Base-by-base conservation (phyloP, 176 grass and related monocot genomes). In the Avena sativa region DNA sequence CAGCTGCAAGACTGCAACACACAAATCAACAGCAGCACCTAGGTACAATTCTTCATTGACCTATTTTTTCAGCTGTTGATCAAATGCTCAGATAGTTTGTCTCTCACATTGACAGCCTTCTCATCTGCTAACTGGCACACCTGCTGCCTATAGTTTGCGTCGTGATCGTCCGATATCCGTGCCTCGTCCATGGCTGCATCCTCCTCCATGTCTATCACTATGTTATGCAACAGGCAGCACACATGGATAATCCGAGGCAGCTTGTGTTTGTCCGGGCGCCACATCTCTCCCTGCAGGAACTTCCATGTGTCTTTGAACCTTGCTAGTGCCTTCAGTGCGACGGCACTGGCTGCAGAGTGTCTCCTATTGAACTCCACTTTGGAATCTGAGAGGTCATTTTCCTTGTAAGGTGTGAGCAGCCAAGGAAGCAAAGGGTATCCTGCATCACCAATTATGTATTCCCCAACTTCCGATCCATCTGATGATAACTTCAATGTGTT, bases 231-330 rank as follows among this genome's bases (percentile, higher is more conserved):
- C 84, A 98, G 55, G 79, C 91, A 95, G 70, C 96, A 98, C 12
- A 95, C 93, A 10, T 95, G 91, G 71, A 95, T 95, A 92, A 98
- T 98, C 80, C 96, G 92, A 76, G 96, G 96, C 65, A 98, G 87
- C 74, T 75, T 86, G 23, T 98, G 96, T 76, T 94, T 98, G 81
- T 98, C 96, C 0, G 96, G 96, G 16, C 96, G 88, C 96, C 96
- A 98, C 96, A 98, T 98, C 82, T 94, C 96, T 13, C 96, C 96
- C 2, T 95, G 93, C 23, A 98, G 84, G 47, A 92, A 95, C 82
- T 90, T 90, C 96, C 96, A 98, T 76, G 89, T 98, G 38, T 91
- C 88, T 76, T 98, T 98, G 88, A 98, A 95, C 48, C 83, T 89
- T 3, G 92, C 78, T 70, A 98, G 65, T 16, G 93, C 89, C 76